phyloP scores from a whole-genome alignment of 768 basidiomycete genomes.

The Kwoniella mangroviensis region DNA sequence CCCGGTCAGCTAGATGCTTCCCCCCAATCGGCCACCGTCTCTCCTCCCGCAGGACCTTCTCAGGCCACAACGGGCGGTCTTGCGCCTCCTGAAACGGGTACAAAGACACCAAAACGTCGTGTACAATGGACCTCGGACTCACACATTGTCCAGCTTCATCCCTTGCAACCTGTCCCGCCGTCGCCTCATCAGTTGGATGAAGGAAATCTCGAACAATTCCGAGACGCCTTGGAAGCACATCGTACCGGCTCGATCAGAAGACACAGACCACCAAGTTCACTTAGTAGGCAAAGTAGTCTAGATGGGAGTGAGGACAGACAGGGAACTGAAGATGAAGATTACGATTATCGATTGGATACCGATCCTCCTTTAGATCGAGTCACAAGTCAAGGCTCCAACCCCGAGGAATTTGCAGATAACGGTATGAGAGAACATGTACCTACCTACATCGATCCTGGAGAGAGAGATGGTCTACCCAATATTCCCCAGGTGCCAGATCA shows the following conservation, averaged over 20 bases:
- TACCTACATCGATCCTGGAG: slow-evolving; percentile 66
- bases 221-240: slow-evolving; percentile 43
- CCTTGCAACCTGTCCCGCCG: slow-evolving; percentile 20
- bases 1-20: slow-evolving; percentile 4
- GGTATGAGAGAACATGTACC: slow-evolving; percentile 39
- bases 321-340: slow-evolving; percentile 49
- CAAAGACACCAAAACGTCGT: slow-evolving; percentile 49
- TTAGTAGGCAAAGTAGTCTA: slow-evolving; percentile 24
- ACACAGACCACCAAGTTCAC: slow-evolving; percentile 26
- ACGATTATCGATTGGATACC: slow-evolving; percentile 55
- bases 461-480: slow-evolving; percentile 69
- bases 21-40: slow-evolving; percentile 9
- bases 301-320: slow-evolving; percentile 22
- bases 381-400: slow-evolving; percentile 13
- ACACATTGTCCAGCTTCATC: slow-evolving; percentile 48
- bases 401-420: slow-evolving; percentile 33
- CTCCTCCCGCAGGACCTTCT: slow-evolving; percentile 9
- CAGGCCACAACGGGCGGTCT: slow-evolving; percentile 3
- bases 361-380: slow-evolving; percentile 39
- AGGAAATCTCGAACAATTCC: slow-evolving; percentile 43
- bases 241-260: slow-evolving; percentile 14
- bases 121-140: slow-evolving; percentile 54
- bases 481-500: slow-evolving; percentile 48
- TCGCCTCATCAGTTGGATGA: slow-evolving; percentile 42
- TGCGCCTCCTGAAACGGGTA: slow-evolving; percentile 20